Conservation (phyloP, 176 grass and related monocot species). For the Carex parvula region DNA sequence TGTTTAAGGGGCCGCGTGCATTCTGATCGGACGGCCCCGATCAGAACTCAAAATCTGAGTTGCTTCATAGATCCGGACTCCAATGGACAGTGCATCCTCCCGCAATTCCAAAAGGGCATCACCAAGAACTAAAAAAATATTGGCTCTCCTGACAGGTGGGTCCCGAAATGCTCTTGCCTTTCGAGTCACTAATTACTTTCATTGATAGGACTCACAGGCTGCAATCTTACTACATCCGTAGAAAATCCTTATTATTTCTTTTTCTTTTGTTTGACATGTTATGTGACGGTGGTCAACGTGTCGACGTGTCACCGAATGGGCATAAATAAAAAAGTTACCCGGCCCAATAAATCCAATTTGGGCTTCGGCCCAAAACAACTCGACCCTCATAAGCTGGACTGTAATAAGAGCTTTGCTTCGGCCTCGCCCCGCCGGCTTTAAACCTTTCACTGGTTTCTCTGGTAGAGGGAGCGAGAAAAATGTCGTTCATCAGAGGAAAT, state of each 20-base stretch:
- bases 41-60: no score
- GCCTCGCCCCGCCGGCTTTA: background rate
- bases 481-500: slow-evolving; percentile 79
- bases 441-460: slow-evolving; percentile 4
- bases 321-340: background rate
- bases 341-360: background rate
- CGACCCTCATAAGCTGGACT: background rate
- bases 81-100: background rate
- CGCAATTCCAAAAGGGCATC: background rate
- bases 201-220: background rate
- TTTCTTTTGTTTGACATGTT: background rate
- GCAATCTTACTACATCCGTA: no score
- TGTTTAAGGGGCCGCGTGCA: no score
- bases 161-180: background rate
- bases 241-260: background rate
- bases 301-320: background rate
- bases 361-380: background rate
- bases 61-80: no score
- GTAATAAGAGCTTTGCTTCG: background rate
- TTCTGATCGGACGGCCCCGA: no score
- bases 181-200: background rate
- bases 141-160: background rate
- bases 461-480: slow-evolving; percentile 19
- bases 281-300: background rate
- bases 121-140: background rate